Conservation (phyloP, 2,329 filamentous ascomycete genomes). For the Xylaria sp. region DNA sequence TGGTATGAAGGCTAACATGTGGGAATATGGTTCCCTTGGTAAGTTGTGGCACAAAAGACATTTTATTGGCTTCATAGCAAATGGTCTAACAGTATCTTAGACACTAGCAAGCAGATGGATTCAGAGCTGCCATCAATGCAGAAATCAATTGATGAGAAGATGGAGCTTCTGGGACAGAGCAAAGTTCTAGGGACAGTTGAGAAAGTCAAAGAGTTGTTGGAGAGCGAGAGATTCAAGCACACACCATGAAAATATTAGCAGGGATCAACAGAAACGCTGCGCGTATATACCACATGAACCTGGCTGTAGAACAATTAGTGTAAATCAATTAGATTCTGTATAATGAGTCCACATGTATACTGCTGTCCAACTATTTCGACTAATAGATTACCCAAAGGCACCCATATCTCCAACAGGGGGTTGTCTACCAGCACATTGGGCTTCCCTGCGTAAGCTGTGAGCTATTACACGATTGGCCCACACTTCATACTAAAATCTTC, state of each 20-base stretch:
- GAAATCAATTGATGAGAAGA: constrained; percentile 59
- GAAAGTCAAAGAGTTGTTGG: constrained; percentile 67
- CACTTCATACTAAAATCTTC: constrained; percentile 38
- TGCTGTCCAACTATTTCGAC: background rate
- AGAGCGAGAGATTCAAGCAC: constrained; percentile 59
- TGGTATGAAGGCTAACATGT: constrained; percentile 98
- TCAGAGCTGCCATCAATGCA: constrained; percentile 48
- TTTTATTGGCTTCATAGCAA: background rate
- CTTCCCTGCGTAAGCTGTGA: background rate
- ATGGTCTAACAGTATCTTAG: constrained; percentile 50
- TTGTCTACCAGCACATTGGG: background rate
- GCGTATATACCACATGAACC: constrained; percentile 35
- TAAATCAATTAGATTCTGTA: constrained; percentile 35
- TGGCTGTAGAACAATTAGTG: constrained; percentile 38
- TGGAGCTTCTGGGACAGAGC: constrained; percentile 65
- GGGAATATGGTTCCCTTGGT: constrained; percentile 83
- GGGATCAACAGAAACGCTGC: constrained; percentile 32
- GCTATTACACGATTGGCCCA: constrained; percentile 37
- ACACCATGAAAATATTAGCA: constrained; percentile 44
- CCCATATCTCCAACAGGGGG: background rate
- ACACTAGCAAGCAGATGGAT: constrained; percentile 63
- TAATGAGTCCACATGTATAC: constrained; percentile 6
- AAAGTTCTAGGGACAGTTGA: constrained; percentile 61
- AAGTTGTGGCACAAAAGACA: constrained; percentile 45
- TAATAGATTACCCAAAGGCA: background rate